Evolutionary conservation across 345 rosid genomes (phyloP).

Genomic region (Cochlearia excelsa): DNA sequence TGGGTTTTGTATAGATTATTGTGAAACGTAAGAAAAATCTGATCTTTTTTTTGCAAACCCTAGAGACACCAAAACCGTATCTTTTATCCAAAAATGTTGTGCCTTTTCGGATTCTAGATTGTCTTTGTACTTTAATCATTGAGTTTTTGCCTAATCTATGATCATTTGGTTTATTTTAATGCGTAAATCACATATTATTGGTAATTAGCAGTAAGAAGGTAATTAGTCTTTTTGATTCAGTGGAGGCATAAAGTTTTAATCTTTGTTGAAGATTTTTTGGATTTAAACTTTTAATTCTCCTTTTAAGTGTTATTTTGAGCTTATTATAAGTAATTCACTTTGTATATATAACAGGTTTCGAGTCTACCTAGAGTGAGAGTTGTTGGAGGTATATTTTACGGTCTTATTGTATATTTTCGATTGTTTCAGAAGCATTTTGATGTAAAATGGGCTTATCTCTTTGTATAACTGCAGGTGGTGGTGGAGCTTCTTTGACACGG

Average conservation of each 20-base stretch:
- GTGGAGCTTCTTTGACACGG: constrained; percentile 30
- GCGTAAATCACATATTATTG: background rate
- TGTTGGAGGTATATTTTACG: constrained; percentile 39
- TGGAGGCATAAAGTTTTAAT: background rate
- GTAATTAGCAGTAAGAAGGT: background rate
- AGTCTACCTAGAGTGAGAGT: constrained; percentile 42
- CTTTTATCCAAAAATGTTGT: background rate
- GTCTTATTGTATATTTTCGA: background rate
- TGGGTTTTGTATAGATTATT: constrained; percentile 12
- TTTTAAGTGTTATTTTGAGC: background rate
- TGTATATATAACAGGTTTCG: constrained; percentile 44
- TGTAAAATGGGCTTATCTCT: background rate
- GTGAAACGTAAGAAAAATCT: background rate
- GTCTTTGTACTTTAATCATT: background rate
- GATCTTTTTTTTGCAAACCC: constrained; percentile 16
- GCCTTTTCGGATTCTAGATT: constrained; percentile 3
- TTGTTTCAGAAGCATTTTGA: constrained; percentile 9
- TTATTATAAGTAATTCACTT: background rate
- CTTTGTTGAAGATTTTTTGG: constrained; percentile 9
- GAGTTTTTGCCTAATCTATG: background rate
- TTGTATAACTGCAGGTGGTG: constrained; percentile 16
- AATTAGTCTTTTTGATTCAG: background rate
- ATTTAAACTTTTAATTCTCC: background rate
- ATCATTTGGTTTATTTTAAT: constrained; percentile 2
- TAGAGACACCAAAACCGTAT: constrained; percentile 5